Evolutionary conservation across 495 filamentous ascomycete genomes (phyloP).

Genomic region (Amorphotheca resinae): DNA sequence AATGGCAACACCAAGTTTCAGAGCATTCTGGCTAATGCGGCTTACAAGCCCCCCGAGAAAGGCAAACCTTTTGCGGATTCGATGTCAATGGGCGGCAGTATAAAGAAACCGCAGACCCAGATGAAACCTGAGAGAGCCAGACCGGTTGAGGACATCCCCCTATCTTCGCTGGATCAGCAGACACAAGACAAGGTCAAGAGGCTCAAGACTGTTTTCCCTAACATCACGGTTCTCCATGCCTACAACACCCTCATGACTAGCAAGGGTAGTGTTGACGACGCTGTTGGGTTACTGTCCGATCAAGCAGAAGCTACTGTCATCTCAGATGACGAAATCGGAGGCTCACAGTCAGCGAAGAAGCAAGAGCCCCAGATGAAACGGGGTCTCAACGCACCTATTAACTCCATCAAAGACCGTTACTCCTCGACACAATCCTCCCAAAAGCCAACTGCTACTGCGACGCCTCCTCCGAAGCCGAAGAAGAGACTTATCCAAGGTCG

Average conservation of each 20-base stretch:
- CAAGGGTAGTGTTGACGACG: constrained; percentile 46
- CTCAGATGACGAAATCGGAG: constrained; percentile 21
- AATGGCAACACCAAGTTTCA: constrained; percentile 15
- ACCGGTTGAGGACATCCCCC: constrained; percentile 32
- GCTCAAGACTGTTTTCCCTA: constrained; percentile 41
- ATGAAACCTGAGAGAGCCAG: constrained; percentile 43
- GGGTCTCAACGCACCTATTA: constrained; percentile 24
- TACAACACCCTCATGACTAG: constrained; percentile 38
- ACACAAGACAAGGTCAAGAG: constrained; percentile 41
- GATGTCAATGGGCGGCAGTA: constrained; percentile 5
- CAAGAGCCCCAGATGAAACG: constrained; percentile 48
- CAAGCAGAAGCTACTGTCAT: constrained; percentile 26
- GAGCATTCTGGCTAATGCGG: constrained; percentile 7
- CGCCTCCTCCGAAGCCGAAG: constrained; percentile 27
- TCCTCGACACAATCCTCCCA: constrained; percentile 27
- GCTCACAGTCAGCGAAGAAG: constrained; percentile 5
- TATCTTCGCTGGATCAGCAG: constrained; percentile 46
- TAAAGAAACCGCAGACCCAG: constrained; percentile 18
- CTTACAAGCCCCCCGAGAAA: constrained; percentile 2
- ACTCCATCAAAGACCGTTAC: constrained; percentile 50
- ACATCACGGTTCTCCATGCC: constrained; percentile 35
- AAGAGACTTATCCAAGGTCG: constrained; percentile 45
- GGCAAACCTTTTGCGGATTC: neutral
- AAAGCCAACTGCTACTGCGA: constrained; percentile 13
- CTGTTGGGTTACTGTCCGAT: constrained; percentile 36